Conservation (phyloP, 2,329 filamentous ascomycete species). For the Pseudogymnoascus sp. region DNA sequence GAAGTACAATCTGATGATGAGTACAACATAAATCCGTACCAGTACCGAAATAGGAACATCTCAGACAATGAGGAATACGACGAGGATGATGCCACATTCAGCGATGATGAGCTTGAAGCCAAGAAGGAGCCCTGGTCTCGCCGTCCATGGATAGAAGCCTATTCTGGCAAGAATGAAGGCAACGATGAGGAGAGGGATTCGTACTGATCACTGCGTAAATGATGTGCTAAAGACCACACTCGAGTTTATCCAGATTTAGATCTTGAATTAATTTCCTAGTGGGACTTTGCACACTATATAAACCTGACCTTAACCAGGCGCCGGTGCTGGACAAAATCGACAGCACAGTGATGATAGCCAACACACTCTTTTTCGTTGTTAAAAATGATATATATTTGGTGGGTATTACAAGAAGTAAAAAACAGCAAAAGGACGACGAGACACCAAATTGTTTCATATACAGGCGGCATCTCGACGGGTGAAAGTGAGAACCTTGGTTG, state of each 20-base stretch:
- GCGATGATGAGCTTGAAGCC: slow-evolving; percentile 21
- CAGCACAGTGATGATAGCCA: not conserved
- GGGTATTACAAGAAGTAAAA: not conserved
- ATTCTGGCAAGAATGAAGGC: not conserved
- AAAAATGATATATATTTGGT: not conserved
- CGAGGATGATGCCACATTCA: slow-evolving; percentile 16
- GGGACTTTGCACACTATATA: not conserved
- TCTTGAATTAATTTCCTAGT: not conserved
- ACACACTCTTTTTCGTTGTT: not conserved
- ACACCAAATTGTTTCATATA: not conserved
- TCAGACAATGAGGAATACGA: slow-evolving; percentile 26
- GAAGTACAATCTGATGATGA: slow-evolving; percentile 67
- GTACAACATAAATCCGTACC: slow-evolving; percentile 46
- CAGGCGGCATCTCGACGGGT: not conserved
- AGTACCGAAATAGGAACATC: slow-evolving; percentile 37
- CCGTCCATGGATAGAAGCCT: slow-evolving; percentile 12
- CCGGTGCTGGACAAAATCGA: not conserved
- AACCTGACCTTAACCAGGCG: not conserved
- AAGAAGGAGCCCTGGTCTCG: slow-evolving; percentile 23
- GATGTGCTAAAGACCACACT: not conserved
- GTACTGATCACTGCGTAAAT: not conserved
- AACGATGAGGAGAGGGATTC: slow-evolving; percentile 2
- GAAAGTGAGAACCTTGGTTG: not conserved
- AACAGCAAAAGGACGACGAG: not conserved
- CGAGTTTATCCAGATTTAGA: not conserved